Evolutionary conservation across 192 early-diverging fungal species (phyloP), one percentile per base, ranked within the genome.

Genomic region (Dissophora globulifera): DNA sequence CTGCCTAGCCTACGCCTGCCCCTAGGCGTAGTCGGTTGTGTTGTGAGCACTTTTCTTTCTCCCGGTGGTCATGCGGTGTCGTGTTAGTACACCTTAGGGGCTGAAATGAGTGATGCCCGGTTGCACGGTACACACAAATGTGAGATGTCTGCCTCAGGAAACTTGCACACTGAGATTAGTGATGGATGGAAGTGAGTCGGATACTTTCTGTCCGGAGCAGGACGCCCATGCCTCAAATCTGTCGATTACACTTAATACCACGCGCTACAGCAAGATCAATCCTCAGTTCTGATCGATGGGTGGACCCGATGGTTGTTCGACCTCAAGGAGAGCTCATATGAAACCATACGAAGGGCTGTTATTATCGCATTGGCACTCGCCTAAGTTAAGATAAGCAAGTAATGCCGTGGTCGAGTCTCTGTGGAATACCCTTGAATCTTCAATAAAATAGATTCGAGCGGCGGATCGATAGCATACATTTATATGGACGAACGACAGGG

Each of bases 341-440:
- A 52, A 35, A 49, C 8, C 40, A 57, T 58, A 47, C 47, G 49
- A 38, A 67, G 56, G 56, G 53, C 53, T 57, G 63, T 54, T 50
- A 31, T 48, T 49, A 22, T 46, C 31, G 64, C 64, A 31, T 42
- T 35, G 22, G 46, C 64, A 51, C 45, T 68, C 41, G 46, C 66
- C 40, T 57, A 59, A 29, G 49, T 59, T 52, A 50, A 68, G 15
- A 30, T 59, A 46, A 57, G 59, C 25, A 57, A 68, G 29, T 68
- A 68, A 48, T 59, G 52, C 57, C 66, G 66, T 32, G 55, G 52
- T 51, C 66, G 66, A 51, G 29, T 59, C 13, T 51, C 38, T 53
- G 57, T 59, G 32, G 49, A 59, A 68, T 59, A 57, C 49, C 38
- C 66, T 68, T 59, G 66, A 68, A 67, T 67, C 65, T 22, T 67